phyloP scores from a whole-genome alignment of 148 eudicot species.

The Agrostemma githago region DNA sequence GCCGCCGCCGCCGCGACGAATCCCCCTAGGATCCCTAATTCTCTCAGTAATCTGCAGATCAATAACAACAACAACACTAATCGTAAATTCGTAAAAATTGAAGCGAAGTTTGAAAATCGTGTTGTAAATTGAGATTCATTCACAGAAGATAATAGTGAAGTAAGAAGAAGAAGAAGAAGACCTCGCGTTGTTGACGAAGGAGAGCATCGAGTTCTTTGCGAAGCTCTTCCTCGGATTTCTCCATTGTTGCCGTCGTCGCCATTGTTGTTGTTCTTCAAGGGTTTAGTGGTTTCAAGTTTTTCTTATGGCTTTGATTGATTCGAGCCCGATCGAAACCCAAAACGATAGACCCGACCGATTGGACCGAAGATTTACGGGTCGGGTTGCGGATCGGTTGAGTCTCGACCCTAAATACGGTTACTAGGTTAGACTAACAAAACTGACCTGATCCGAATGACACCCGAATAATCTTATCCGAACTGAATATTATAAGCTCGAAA shows the following conservation, averaged over 20 bases:
- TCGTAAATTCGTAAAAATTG: not conserved
- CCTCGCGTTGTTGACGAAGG: slow-evolving; percentile 83
- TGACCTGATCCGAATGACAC: too few species aligned
- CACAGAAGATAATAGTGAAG: not conserved
- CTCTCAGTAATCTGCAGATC: slow-evolving; percentile 64
- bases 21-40: slow-evolving; percentile 84
- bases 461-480: too few species aligned
- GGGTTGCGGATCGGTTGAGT: too few species aligned
- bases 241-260: slow-evolving; percentile 44
- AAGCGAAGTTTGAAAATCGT: not conserved
- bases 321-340: too few species aligned
- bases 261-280: slow-evolving; percentile 3
- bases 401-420: too few species aligned
- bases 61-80: not conserved
- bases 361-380: too few species aligned
- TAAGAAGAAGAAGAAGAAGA: slow-evolving; percentile 19
- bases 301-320: too few species aligned
- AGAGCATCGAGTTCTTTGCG: slow-evolving; percentile 85
- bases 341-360: too few species aligned
- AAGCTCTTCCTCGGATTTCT: slow-evolving; percentile 74
- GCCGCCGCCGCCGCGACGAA: slow-evolving; percentile 79
- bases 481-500: too few species aligned
- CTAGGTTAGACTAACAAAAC: too few species aligned
- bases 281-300: not conserved
- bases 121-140: not conserved